Base-by-base conservation (phyloP, 768 basidiomycete species). In the Russula sp. region DNA sequence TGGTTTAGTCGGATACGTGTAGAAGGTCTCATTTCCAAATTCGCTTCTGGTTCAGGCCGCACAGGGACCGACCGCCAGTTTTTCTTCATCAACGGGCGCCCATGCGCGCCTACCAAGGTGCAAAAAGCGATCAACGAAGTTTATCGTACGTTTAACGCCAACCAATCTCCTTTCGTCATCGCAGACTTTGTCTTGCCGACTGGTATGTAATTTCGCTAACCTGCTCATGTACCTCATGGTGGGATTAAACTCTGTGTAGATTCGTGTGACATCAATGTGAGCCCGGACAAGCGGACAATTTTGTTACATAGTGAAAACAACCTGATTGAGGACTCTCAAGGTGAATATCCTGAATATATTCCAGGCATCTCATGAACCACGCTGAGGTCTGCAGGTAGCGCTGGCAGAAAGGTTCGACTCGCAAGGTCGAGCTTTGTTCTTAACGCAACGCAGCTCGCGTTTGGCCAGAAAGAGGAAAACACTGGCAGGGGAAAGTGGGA, bases 221-320 rank as follows among this genome's bases (percentile, higher is more conserved):
- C 14, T 13, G 36, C 28, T 10, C 61, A 20, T 24, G 38, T 59
- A 32, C 52, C 38, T 52, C 44, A 54, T 26, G 28, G 53, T 63
- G 30, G 59, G 22, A 53, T 18, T 48, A 28, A 13, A 51, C 8
- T 18, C 55, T 38, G 14, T 59, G 7, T 66, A 94, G 92, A 86
- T 62, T 78, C 84, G 0, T 91, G 85, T 70, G 97, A 99, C 72
- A 86, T 99, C 71, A 99, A 99, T 66, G 90, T 98, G 64, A 92
- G 87, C 66, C 96, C 97, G 0, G 97, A 98, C 77, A 99, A 98
- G 72, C 83, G 96, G n/a, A 95, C 93, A 0, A 89, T 98, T 42
- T 87, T 97, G 57, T 71, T 99, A 13, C 94, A 98, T 69, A 87
- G 87, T 72, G 96, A 99, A 73, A 80, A 79, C 13, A 89, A 88